A percentile compares a stretch with the other conserved stretches of the same genome.
Conservation (phyloP, 2,329 filamentous ascomycete genomes). For the Clonostachys chloroleuca region DNA sequence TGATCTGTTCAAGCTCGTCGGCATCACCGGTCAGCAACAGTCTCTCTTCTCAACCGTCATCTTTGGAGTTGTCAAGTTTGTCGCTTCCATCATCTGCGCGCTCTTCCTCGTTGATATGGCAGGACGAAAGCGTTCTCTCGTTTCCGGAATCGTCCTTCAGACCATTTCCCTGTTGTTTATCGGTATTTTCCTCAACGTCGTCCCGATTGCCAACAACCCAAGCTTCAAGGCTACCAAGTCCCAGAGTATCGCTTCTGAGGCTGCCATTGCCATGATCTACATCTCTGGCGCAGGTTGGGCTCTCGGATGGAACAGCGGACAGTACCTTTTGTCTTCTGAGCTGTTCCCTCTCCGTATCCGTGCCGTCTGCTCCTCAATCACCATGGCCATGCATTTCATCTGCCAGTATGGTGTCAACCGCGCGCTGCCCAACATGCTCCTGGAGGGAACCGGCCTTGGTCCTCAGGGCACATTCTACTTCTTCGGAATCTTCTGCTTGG, state of each 20-base stretch:
- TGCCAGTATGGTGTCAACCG: conserved; percentile 9
- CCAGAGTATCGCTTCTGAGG: conserved; percentile 1
- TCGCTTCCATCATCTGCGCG: conserved; percentile 13
- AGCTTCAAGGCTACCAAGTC: conserved; percentile 5
- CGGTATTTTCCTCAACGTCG: conserved; percentile 12
- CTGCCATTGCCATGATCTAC: conserved; percentile 8
- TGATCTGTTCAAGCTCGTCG: conserved; percentile 12
- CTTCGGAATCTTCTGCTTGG: conserved; percentile 6
- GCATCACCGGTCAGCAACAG: conserved; percentile 7
- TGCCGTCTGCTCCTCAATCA: conserved; percentile 9
- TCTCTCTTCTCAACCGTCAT: conserved; percentile 15
- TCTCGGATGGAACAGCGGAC: conserved; percentile 9
- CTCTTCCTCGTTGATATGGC: conserved; percentile 23
- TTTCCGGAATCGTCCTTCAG: conserved; percentile 13
- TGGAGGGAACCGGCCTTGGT: conserved; percentile 5
- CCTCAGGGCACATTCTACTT: conserved; percentile 11
- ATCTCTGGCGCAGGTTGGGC: conserved; percentile 11
- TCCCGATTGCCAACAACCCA: conserved; percentile 8
- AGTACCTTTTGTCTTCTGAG: conserved; percentile 12
- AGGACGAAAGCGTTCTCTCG: conserved; percentile 17
- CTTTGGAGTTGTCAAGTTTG: conserved; percentile 14
- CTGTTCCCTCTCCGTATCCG: conserved; percentile 13
- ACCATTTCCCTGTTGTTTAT: conserved; percentile 18
- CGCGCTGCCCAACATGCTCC: conserved; percentile 11
- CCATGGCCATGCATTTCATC: conserved; percentile 11